Base-by-base conservation (phyloP, 495 filamentous ascomycete genomes). In the Podospora conica region DNA sequence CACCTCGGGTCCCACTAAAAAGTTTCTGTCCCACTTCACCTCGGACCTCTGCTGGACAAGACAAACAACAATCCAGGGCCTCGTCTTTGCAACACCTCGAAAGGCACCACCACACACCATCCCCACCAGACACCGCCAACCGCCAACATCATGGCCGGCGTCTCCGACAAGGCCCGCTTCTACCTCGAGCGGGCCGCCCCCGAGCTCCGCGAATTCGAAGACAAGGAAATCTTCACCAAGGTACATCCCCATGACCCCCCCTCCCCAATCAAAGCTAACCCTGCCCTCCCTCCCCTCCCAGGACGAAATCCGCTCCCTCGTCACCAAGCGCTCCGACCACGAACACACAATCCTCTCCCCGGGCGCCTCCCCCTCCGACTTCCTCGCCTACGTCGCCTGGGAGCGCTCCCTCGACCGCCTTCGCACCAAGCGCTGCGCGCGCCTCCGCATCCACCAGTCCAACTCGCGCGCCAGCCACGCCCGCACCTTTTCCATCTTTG, bases 141-240 rank as follows among this genome's bases (percentile, higher is more conserved):
- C 65, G 55, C 58, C 11, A 63, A 24, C 55, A 25, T 20, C 25
- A 97, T 97, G 93, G 86, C 91, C 1, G 86, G 85, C 55, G 86
- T 91, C 54, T 90, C 89, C 66, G 96, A 98, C 74, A 98, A 97
- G 78, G 94, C 93, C 20, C 90, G 94, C 27, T 97, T 93, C 78
- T 97, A 89, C 75, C 83, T 98, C 55, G 95, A 98, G 79, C 88
- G 92, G 67, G 90, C 90, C 7, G 91, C 96, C 40, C 91, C 93
- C 8, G 92, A 97, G 75, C 85, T 98, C 48, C 91, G 90, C 59
- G 92, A 96, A 64, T 91, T 90, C 66, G 87, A 94, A 74, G 84
- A 89, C 63, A 96, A 96, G 72, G 88, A 91, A 63, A 89, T 98
- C 65, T 98, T 98, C 79, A 86, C 79, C 64, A 88, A 88, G 80